Percentiles rank a stretch among this genome's conserved stretches.
Evolutionary conservation across 2,329 filamentous ascomycete species (phyloP).

Genomic region (Pseudogymnoascus sp.): DNA sequence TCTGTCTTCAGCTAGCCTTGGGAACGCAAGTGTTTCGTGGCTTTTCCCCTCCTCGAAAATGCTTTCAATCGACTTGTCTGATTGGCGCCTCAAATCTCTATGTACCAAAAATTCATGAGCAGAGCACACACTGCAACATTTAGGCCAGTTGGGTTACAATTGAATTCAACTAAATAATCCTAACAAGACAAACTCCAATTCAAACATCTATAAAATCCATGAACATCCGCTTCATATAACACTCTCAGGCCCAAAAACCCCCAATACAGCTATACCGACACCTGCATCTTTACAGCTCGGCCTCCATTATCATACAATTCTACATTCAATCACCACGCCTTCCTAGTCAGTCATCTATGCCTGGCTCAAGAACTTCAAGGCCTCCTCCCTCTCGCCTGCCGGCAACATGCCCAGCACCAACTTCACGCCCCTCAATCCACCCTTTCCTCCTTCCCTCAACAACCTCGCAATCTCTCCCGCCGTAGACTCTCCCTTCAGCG

Average conservation of each 20-base stretch:
- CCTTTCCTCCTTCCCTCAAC: constrained; percentile 56
- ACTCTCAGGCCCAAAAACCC: not conserved
- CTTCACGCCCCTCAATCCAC: constrained; percentile 74
- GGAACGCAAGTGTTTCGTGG: too few relatives aligned
- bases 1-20: too few relatives aligned
- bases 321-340: not conserved
- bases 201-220: not conserved
- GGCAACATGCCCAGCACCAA: constrained; percentile 81
- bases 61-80: too few relatives aligned
- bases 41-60: too few relatives aligned
- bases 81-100: too few relatives aligned
- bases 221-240: not conserved
- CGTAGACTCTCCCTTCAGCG: constrained; percentile 66
- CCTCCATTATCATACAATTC: constrained; percentile 8
- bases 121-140: too few relatives aligned
- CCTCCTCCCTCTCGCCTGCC: constrained; percentile 69
- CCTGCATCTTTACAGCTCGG: not conserved
- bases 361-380: constrained; percentile 26
- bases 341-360: not conserved
- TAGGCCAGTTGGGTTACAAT: not conserved
- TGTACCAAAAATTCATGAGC: too few relatives aligned
- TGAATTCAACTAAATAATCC: not conserved
- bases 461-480: constrained; percentile 61
- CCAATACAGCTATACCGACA: not conserved
- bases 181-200: not conserved